A percentile compares a stretch with the other conserved stretches of the same genome.
phyloP scores from a whole-genome alignment of 176 grass and related monocot genomes.

The Avena sativa region DNA sequence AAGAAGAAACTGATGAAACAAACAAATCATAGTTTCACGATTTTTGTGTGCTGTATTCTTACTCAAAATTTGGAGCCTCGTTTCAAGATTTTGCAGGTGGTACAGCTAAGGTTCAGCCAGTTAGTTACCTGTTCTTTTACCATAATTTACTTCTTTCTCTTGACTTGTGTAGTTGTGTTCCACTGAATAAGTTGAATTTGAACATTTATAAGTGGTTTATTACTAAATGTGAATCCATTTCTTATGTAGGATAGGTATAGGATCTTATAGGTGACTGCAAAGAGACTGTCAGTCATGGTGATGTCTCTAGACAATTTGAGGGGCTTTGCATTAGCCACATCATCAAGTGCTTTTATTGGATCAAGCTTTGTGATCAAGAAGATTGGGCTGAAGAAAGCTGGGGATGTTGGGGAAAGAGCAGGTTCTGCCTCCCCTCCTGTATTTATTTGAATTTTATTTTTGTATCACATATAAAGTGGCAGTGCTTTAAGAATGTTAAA shows the following conservation, averaged over 20 bases:
- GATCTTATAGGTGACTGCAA: neutral
- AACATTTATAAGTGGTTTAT: neutral
- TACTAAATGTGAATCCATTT: neutral
- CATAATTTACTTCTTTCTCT: neutral
- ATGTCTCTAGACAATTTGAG: slow-evolving; percentile 70
- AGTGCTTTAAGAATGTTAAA: neutral
- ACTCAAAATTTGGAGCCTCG: neutral
- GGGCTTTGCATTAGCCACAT: slow-evolving; percentile 72
- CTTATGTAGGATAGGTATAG: slow-evolving; percentile 9
- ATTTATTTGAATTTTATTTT: slow-evolving; percentile 26
- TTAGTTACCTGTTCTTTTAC: neutral
- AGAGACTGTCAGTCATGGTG: slow-evolving; percentile 49
- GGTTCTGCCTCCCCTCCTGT: slow-evolving; percentile 49
- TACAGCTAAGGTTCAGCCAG: neutral
- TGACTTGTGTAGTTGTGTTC: neutral
- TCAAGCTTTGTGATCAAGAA: slow-evolving; percentile 97
- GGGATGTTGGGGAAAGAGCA: slow-evolving; percentile 70
- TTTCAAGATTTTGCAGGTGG: neutral
- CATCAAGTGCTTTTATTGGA: slow-evolving; percentile 87
- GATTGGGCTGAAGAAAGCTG: slow-evolving; percentile 81
- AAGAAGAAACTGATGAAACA: neutral
- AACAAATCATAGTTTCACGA: neutral
- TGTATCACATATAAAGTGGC: neutral
- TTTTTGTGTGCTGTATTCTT: neutral
- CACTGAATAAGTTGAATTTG: neutral